phyloP scores from a whole-genome alignment of 345 rosid species.

The Brassica napus region DNA sequence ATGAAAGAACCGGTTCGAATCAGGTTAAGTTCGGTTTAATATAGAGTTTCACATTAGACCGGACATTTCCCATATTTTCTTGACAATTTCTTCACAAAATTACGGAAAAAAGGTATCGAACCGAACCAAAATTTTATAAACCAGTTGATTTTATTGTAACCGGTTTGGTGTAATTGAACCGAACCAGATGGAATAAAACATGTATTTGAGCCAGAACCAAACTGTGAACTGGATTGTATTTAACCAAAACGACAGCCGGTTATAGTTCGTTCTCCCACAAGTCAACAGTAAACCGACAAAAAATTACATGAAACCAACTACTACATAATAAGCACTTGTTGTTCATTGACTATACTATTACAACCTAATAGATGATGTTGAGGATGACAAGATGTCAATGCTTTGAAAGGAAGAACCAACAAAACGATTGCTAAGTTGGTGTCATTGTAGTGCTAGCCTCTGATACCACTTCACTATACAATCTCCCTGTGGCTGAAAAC shows the following conservation, averaged over 20 bases:
- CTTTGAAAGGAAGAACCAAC: conserved; percentile 12
- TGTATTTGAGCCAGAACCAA: neutral
- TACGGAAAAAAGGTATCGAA: neutral
- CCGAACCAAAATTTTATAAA: neutral
- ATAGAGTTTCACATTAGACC: neutral
- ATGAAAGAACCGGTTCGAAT: conserved; percentile 19
- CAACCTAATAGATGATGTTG: neutral
- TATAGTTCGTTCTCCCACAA: neutral
- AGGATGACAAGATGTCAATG: conserved; percentile 28
- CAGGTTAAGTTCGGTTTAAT: conserved; percentile 3
- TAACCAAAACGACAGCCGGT: neutral
- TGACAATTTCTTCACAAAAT: neutral
- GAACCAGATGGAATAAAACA: neutral
- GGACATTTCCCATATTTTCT: neutral
- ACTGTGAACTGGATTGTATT: neutral
- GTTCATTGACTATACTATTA: conserved; percentile 9
- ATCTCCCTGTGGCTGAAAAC: conserved; percentile 25
- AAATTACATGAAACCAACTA: neutral
- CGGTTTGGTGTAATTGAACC: neutral
- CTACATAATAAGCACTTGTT: neutral
- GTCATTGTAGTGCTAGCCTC: conserved; percentile 25
- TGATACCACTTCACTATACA: conserved; percentile 27
- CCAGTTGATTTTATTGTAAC: neutral
- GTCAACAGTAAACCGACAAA: neutral
- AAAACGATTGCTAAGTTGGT: conserved; percentile 25